Evolutionary conservation across 2,329 filamentous ascomycete genomes (phyloP).

Genomic region (Penicillium sp.): DNA sequence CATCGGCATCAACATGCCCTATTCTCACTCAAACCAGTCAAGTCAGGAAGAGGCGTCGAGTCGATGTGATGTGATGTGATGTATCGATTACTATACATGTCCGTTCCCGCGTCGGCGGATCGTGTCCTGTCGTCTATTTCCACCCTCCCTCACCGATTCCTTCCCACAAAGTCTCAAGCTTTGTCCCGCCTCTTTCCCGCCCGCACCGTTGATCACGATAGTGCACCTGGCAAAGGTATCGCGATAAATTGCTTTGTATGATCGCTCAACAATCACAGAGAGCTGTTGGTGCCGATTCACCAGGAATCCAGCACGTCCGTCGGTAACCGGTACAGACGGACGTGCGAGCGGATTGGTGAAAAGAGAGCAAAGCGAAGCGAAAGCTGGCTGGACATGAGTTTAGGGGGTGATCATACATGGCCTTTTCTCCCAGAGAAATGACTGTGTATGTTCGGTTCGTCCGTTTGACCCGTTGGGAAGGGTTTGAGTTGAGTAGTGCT

Average conservation of each 20-base stretch:
- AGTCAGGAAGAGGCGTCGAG: neutral
- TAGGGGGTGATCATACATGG: neutral
- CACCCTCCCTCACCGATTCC: neutral
- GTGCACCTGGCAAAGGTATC: neutral
- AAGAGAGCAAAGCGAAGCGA: neutral
- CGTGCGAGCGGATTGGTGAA: no score
- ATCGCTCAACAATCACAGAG: neutral
- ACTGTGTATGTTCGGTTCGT: neutral
- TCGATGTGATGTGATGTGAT: neutral
- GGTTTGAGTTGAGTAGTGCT: neutral
- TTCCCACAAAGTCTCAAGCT: neutral
- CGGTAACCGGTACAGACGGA: neutral
- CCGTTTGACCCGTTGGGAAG: neutral
- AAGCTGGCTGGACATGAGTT: neutral
- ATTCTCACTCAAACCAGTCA: neutral
- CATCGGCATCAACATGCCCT: neutral
- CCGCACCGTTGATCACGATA: neutral
- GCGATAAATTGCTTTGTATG: neutral
- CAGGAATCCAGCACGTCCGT: neutral
- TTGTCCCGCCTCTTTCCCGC: neutral
- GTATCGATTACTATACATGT: neutral
- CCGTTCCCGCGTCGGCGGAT: neutral
- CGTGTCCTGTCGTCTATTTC: neutral
- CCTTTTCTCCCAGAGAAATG: constrained; percentile 2
- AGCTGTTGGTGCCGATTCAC: neutral